phyloP scores from a whole-genome alignment of 2,329 filamentous ascomycete species.

The Plectosphaerella cucumerina region DNA sequence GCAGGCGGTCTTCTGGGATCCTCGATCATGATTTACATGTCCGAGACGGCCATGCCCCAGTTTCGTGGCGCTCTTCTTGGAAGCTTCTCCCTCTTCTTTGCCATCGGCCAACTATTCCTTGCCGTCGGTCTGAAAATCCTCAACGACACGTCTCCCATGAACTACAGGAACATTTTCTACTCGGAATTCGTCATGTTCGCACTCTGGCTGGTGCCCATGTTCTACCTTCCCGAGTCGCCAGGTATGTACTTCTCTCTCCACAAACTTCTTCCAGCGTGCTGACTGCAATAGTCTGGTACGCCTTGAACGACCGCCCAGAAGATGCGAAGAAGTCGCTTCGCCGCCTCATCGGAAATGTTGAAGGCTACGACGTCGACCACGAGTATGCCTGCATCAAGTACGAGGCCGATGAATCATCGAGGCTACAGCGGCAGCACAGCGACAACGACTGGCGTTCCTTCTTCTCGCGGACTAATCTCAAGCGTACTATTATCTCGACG shows the following conservation, averaged over 20 bases:
- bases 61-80: conserved; percentile 3
- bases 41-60: conserved; percentile 5
- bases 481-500: conserved; percentile 14
- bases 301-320: background rate
- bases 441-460: conserved; percentile 1
- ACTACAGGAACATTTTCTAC: conserved; percentile 6
- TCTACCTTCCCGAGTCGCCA: conserved; percentile 3
- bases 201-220: conserved; percentile 4
- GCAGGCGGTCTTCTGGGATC: conserved; percentile 2
- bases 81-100: conserved; percentile 5
- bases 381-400: conserved; percentile 15
- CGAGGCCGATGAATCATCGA: conserved; percentile 9
- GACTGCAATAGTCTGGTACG: background rate
- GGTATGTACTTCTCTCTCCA: background rate
- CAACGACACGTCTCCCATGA: conserved; percentile 1
- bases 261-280: too few relatives aligned
- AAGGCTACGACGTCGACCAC: conserved; percentile 11
- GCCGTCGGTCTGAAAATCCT: conserved; percentile 5
- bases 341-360: conserved; percentile 1
- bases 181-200: conserved; percentile 6
- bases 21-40: conserved; percentile 6
- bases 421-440: conserved; percentile 7
- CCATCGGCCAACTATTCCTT: conserved; percentile 6
- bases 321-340: conserved; percentile 13
- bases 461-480: conserved; percentile 10